These are phyloP conservation scores for Clitoria ternatea DNA, from an alignment of 306 rosid species.

Conservation along the genomic window DNA sequence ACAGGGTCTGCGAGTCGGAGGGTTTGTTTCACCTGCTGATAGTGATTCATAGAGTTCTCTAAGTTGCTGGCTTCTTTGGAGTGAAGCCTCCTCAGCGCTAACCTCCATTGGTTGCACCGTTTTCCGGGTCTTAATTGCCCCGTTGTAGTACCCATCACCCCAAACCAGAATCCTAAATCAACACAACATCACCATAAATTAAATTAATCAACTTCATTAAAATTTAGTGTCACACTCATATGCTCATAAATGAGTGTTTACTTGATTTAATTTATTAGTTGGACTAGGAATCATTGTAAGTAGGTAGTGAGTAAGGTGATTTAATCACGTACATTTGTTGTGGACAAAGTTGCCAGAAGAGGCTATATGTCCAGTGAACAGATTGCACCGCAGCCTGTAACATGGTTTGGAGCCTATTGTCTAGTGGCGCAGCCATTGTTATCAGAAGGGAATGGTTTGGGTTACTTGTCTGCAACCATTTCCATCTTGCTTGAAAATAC, in stretches of 20 bases:
- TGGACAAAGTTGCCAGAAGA: conserved; percentile 66
- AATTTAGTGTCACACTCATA: no score
- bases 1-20: conserved; percentile 52
- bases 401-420: conserved; percentile 43
- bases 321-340: conserved; percentile 61
- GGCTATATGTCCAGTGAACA: conserved; percentile 69
- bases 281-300: no score
- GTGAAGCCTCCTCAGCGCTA: conserved; percentile 44
- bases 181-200: no score
- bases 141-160: conserved; percentile 77
- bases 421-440: conserved; percentile 37
- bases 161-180: conserved; percentile 56
- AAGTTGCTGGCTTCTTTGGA: conserved; percentile 72
- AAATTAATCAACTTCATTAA: neutral
- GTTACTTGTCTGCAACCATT: conserved; percentile 7
- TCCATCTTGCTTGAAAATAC: neutral
- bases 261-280: no score
- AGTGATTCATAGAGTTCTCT: conserved; percentile 60
- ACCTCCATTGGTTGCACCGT: conserved; percentile 64
- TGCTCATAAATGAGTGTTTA: no score
- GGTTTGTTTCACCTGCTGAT: conserved; percentile 48
- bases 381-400: conserved; percentile 71
- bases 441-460: no score
- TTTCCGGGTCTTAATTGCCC: conserved; percentile 66
- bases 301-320: no score